Conservation (phyloP, 805 yeast genomes). For the Clavispora vitiphila region DNA sequence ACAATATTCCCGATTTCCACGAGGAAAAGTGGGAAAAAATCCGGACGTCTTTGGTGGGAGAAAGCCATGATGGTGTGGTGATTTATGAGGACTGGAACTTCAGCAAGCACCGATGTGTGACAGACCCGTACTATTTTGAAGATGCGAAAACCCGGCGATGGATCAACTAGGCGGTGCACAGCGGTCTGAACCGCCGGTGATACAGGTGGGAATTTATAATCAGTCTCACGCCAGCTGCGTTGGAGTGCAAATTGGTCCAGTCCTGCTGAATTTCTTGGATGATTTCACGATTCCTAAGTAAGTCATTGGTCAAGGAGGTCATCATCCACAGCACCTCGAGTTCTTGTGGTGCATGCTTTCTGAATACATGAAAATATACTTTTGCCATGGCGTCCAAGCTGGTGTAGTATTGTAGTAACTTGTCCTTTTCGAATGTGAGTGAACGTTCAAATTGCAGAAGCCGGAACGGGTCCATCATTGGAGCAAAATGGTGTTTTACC, state of each 20-base stretch:
- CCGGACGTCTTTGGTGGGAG: slow-evolving; percentile 6
- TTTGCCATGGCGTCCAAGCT: slow-evolving; percentile 1
- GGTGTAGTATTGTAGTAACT: not conserved
- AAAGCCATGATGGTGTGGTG: slow-evolving; percentile 10
- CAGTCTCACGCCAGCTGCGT: not conserved
- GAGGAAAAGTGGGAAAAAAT: slow-evolving; percentile 9
- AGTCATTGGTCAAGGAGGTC: slow-evolving; percentile 1
- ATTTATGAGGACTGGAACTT: slow-evolving; percentile 8
- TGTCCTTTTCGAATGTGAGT: not conserved
- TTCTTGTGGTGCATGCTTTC: not conserved
- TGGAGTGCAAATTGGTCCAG: not conserved
- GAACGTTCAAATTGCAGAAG: not conserved
- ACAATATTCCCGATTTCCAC: slow-evolving; percentile 1
- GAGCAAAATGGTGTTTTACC: not conserved
- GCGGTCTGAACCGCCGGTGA: not conserved
- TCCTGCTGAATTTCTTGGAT: not conserved
- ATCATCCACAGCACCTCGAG: slow-evolving; percentile 2
- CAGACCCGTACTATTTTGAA: slow-evolving; percentile 9
- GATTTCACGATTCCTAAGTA: not conserved
- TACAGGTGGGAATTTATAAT: slow-evolving; percentile 1
- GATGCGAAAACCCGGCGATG: slow-evolving; percentile 1
- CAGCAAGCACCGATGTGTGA: slow-evolving; percentile 14
- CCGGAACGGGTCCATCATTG: slow-evolving; percentile 1
- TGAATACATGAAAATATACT: not conserved
- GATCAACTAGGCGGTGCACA: not conserved